Base-by-base conservation (phyloP, 225 moss, liverwort and hornwort species). In the Pseudoscleropodium purum region DNA sequence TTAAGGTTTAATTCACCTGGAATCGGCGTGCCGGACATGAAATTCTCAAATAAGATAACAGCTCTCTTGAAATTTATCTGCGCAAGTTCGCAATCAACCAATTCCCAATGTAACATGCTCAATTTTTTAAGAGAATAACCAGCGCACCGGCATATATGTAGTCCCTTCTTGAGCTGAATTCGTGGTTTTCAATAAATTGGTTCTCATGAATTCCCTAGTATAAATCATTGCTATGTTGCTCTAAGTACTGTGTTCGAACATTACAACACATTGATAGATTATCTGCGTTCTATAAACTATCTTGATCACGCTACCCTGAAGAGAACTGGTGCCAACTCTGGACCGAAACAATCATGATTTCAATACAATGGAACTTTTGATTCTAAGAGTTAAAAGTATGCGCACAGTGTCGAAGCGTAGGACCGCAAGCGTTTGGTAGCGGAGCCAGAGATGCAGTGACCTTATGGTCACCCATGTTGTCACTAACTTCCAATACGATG, bases 361-460 rank as follows among this genome's bases (percentile, higher is more conserved):
- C 41, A 83, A 51, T 62, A 14, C 63, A 66, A 72, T 69, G 41
- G 45, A 84, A 89, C 45, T 59, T 59, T 73, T 41, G 36, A 52
- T 64, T 88, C 27, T 54, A 59, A 65, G 62, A 78, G 83, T 83
- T 29, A 62, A 83, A 67, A 77, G 90, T 41, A 21, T 82, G 67
- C 93, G 86, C 91, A 96, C 96, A 89, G 97, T 97, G 66, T 93
- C 89, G 73, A 99, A 93, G 64, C 95, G 96, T 47, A 97, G 89
- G 73, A 94, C 92, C 25, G 95, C 82, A 89, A 97, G 95, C 75
- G 97, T 96, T 90, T 94, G 95, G 88, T 97, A 96, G 86, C 97
- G 95, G 54, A 97, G 89, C 95, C 96, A 97, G 63, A 99, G 95
- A 89, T 99, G 99, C 54, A 96, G 66, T 75, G 90, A 82, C 85